Evolutionary conservation across 2,329 filamentous ascomycete genomes (phyloP), one percentile per base, ranked within the genome.

Genomic region (Microascus cirrosus): DNA sequence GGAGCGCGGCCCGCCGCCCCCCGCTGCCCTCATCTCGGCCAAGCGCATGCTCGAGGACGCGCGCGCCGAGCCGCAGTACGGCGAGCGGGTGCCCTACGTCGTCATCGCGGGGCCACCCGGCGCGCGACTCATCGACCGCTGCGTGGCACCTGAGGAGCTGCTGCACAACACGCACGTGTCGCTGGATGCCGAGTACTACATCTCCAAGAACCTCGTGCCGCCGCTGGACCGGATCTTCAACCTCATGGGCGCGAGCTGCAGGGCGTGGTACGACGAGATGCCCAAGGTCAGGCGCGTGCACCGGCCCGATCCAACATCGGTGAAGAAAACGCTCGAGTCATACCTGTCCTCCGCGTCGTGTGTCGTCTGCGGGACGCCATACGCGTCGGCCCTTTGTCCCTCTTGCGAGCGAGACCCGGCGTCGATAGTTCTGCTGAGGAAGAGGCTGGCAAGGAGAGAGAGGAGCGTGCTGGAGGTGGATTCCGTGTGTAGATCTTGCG

Each of bases 161-260:
- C 78, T 97, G 1, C 76, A 82, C 57, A 89, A 89, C 62, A 83
- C 89, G 24, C 83, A 93, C 64, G 81, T 87, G 55, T 85, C 90
- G 64, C 80, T 99, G 20, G 94, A 99, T 66, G 86, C 92, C 0
- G 91, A 96, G 64, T 99, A 99, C 72, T 99, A 99, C 74, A 97
- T 99, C 65, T 84, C 82, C 20, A 97, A 96, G 74, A 97, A 96
- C 68, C 69, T 99, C 10, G 95, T 99, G 55, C 94, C 94, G 6
- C 94, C 94, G 0, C 79, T 99, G 0, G 93, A 97, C 70, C 86
- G 94, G 32, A 96, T 99, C 62, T 96, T 99, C 75, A 96, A 94
- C 66, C 85, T 99, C 2, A 89, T 97, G 2, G 94, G 94, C 7
- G 94, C 91, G 35, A 95, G 94, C 68, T 89, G 97, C 0, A 77